phyloP scores from a whole-genome alignment of 768 basidiomycete species.

The Mycena vitilis region DNA sequence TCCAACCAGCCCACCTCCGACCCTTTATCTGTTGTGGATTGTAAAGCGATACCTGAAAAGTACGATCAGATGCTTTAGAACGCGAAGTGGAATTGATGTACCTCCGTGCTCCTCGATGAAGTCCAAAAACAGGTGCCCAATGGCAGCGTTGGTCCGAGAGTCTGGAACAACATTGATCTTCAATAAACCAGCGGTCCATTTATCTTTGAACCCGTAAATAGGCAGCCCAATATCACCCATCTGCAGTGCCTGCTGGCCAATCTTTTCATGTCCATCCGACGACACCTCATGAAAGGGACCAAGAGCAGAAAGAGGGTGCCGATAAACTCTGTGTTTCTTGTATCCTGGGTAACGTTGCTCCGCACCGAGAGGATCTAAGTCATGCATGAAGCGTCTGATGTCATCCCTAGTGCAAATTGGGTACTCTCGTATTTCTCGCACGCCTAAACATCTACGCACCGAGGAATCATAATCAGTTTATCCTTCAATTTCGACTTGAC shows the following conservation, averaged over 20 bases:
- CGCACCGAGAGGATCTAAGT: constrained; percentile 39
- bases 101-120: constrained; percentile 36
- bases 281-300: constrained; percentile 41
- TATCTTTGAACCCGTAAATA: constrained; percentile 42
- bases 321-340: constrained; percentile 26
- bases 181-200: constrained; percentile 39
- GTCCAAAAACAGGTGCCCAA: constrained; percentile 42
- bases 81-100: constrained; percentile 15
- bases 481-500: constrained; percentile 16
- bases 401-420: too few species aligned
- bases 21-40: too few species aligned
- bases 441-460: not conserved
- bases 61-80: not conserved
- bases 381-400: constrained; percentile 32
- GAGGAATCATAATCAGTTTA: constrained; percentile 38
- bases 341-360: constrained; percentile 37
- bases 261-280: constrained; percentile 44
- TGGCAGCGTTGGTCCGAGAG: constrained; percentile 34
- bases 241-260: constrained; percentile 39
- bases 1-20: too few species aligned
- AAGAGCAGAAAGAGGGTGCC: constrained; percentile 32
- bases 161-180: constrained; percentile 41
- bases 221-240: constrained; percentile 42
- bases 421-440: constrained; percentile 36
- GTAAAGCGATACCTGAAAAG: not conserved